A percentile compares a stretch with the other conserved stretches of the same genome.
These are phyloP conservation scores for Oldenlandia corymbosa DNA, from an alignment of 257 asterid genomes.

Conservation along the genomic window DNA sequence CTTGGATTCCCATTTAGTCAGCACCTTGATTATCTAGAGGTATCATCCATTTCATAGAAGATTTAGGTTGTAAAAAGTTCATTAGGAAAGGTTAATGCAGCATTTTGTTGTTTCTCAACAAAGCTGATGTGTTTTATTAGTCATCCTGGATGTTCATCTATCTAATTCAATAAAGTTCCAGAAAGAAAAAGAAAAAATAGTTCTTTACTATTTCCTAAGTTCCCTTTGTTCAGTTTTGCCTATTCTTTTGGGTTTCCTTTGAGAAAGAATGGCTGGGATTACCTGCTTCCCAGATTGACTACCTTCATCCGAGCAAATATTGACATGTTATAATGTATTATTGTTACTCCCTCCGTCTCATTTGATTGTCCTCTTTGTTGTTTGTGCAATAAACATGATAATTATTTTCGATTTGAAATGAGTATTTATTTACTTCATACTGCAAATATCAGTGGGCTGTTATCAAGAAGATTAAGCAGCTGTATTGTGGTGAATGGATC, in stretches of 20 bases:
- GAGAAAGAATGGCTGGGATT: not conserved
- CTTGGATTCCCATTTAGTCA: not conserved
- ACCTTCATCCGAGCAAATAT: no score
- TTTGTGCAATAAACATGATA: no score
- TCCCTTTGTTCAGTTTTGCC: not conserved
- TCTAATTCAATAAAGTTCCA: constrained; percentile 8
- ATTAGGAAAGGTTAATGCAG: not conserved
- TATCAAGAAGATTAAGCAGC: no score
- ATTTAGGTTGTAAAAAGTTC: not conserved
- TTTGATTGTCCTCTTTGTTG: no score
- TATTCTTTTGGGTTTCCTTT: not conserved
- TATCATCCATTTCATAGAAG: not conserved
- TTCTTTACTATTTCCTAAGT: not conserved
- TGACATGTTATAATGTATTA: no score
- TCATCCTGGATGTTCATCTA: constrained; percentile 6
- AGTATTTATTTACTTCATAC: no score
- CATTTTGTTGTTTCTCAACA: not conserved
- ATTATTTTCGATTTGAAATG: no score
- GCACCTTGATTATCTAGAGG: not conserved
- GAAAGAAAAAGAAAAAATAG: not conserved
- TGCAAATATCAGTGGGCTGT: no score
- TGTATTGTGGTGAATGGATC: no score
- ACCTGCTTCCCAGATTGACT: not conserved
- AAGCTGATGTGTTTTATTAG: not conserved
- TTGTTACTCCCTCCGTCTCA: no score